These are phyloP conservation scores for Lumnitzera racemosa DNA, from an alignment of 345 rosid genomes.

Conservation along the genomic window DNA sequence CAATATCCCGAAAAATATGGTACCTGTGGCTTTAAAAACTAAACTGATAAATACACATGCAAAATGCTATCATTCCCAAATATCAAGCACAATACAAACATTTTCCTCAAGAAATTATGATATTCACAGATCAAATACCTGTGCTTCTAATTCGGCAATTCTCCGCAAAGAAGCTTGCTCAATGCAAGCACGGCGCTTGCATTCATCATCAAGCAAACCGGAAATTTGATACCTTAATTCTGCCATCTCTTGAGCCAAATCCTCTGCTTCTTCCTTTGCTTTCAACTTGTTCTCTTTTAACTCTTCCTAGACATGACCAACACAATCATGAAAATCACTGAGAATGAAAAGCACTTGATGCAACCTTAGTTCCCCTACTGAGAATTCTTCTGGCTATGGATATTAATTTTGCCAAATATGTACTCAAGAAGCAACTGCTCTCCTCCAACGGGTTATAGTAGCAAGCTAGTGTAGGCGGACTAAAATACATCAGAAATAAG, in stretches of 20 bases:
- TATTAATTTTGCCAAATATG: no score
- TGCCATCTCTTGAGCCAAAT: slow-evolving; percentile 93
- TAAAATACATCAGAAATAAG: background rate
- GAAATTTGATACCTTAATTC: slow-evolving; percentile 87
- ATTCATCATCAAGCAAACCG: slow-evolving; percentile 79
- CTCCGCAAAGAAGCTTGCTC: slow-evolving; percentile 79
- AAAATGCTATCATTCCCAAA: no score
- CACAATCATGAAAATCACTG: slow-evolving; percentile 6
- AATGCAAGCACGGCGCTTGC: slow-evolving; percentile 70
- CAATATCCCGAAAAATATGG: no score
- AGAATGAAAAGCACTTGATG: no score
- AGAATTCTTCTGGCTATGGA: no score
- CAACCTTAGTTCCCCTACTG: no score
- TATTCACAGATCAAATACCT: slow-evolving; percentile 24
- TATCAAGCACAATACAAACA: no score
- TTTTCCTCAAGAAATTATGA: background rate
- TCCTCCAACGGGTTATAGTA: no score
- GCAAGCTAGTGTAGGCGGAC: no score
- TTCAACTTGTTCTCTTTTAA: slow-evolving; percentile 62
- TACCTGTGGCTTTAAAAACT: no score
- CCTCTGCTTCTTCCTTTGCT: slow-evolving; percentile 91
- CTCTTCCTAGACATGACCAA: slow-evolving; percentile 41
- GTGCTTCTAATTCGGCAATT: slow-evolving; percentile 77
- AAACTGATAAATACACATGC: no score
- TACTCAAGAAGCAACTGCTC: no score